Evolutionary conservation across 352 stramenopile species (phyloP).

Genomic region (Elongisporangium anandrum): DNA sequence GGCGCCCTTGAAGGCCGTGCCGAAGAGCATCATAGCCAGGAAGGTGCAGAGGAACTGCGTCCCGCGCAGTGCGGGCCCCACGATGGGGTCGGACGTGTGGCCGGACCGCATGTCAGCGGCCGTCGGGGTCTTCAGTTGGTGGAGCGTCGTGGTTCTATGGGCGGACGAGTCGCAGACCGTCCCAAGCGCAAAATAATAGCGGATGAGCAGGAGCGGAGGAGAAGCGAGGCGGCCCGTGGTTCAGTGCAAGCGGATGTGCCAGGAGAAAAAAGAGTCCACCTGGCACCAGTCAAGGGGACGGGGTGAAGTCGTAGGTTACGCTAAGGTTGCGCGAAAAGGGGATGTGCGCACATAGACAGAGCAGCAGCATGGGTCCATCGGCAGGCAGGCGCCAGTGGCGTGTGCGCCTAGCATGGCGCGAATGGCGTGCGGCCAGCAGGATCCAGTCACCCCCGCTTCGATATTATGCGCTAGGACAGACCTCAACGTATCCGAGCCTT

Average conservation of each 20-base stretch:
- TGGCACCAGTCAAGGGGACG: not conserved
- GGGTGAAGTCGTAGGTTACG: not conserved
- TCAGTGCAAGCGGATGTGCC: not conserved
- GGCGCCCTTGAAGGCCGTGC: conserved; percentile 35
- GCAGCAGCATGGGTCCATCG: not conserved
- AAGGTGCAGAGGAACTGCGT: conserved; percentile 43
- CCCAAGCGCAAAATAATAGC: not conserved
- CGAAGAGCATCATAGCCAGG: conserved; percentile 47
- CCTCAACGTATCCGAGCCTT: not conserved
- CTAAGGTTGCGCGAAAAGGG: not conserved
- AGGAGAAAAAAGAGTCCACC: not conserved
- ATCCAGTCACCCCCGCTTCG: not conserved
- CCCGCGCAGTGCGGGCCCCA: conserved; percentile 44
- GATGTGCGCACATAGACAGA: not conserved
- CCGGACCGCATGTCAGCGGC: conserved; percentile 14
- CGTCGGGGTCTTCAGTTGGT: not conserved
- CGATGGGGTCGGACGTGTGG: conserved; percentile 28
- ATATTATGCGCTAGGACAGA: not conserved
- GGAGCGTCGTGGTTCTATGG: not conserved
- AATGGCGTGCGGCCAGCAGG: not conserved
- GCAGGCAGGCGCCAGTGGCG: not conserved
- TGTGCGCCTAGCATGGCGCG: too few relatives aligned
- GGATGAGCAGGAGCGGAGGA: not conserved
- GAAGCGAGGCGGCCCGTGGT: not conserved
- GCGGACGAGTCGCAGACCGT: not conserved